phyloP scores from a whole-genome alignment of 2,329 filamentous ascomycete genomes.

The Stachybotrys chlorohalonatus region DNA sequence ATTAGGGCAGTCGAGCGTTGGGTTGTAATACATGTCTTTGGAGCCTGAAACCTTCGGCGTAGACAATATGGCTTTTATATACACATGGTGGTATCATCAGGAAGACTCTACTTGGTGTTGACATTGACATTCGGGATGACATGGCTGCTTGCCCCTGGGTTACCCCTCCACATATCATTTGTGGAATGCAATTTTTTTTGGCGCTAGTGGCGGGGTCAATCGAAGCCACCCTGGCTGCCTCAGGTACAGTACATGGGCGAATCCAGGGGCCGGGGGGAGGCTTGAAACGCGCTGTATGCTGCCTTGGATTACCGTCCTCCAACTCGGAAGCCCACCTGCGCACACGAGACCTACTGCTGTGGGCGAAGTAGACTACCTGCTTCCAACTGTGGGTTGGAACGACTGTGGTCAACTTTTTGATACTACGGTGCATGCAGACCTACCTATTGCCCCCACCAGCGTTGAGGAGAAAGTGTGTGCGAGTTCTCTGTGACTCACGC shows the following conservation, averaged over 20 bases:
- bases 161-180: background rate
- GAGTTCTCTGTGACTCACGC: slow-evolving; percentile 18
- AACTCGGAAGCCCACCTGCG: background rate
- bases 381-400: background rate
- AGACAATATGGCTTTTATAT: too few species aligned
- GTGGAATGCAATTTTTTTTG: background rate
- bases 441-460: slow-evolving; percentile 9
- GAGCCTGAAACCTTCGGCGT: too few species aligned
- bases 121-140: too few species aligned
- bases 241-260: background rate
- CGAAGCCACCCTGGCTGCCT: background rate
- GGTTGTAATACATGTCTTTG: too few species aligned
- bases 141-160: background rate
- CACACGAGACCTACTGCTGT: background rate
- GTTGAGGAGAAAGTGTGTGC: slow-evolving; percentile 10
- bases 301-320: background rate
- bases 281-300: background rate
- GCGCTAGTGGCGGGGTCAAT: background rate
- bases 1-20: background rate
- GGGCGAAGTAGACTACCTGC: background rate
- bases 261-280: background rate
- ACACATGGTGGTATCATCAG: too few species aligned
- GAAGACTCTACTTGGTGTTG: too few species aligned
- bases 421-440: background rate
- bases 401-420: background rate